Percentiles rank a stretch among this genome's conserved stretches.
Conservation (phyloP, 495 filamentous ascomycete species). For the Aspergillus indologenus region DNA sequence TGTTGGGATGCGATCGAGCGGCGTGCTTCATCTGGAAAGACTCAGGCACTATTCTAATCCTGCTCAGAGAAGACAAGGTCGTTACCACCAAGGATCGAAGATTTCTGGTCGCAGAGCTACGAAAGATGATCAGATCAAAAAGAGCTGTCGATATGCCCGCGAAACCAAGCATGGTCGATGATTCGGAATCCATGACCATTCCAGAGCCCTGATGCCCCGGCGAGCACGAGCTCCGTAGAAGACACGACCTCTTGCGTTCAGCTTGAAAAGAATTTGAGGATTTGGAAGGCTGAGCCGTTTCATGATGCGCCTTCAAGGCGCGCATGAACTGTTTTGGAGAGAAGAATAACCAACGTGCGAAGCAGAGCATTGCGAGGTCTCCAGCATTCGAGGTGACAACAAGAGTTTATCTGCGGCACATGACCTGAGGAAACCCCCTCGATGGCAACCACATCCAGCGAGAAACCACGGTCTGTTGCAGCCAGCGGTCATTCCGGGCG, state of each 20-base stretch:
- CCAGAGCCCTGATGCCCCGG: constrained; percentile 42
- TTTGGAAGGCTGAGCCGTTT: no score
- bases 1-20: constrained; percentile 77
- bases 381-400: background rate
- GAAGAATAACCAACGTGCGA: no score
- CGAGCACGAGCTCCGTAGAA: constrained; percentile 46
- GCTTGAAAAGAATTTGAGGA: no score
- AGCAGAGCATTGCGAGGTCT: no score
- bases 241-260: no score
- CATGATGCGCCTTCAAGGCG: no score
- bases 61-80: constrained; percentile 82
- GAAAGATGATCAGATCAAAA: constrained; percentile 93
- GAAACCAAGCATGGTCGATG: constrained; percentile 76
- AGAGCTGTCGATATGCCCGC: constrained; percentile 78
- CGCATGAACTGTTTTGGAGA: no score
- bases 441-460: constrained; percentile 90
- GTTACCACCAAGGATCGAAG: constrained; percentile 83
- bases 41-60: constrained; percentile 89
- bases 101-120: constrained; percentile 77
- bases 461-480: constrained; percentile 83
- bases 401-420: constrained; percentile 67
- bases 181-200: constrained; percentile 59
- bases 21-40: constrained; percentile 86
- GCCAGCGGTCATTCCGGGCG: constrained; percentile 82
- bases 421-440: constrained; percentile 83